Conservation (phyloP, 2,329 filamentous ascomycete genomes). For the Rhynchosporium secalis region DNA sequence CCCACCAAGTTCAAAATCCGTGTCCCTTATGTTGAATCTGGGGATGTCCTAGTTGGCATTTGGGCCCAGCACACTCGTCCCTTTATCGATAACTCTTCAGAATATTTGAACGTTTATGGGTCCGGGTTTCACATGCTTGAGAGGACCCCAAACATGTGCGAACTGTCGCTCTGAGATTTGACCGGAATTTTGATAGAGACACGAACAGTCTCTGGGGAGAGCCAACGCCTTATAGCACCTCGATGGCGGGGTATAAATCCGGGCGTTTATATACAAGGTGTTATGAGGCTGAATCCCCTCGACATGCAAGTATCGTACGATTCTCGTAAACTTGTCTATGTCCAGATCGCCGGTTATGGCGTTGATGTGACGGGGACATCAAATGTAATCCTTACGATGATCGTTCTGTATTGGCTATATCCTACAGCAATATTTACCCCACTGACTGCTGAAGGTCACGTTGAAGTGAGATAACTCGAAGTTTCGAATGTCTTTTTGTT, state of each 20-base stretch:
- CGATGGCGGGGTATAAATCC: neutral
- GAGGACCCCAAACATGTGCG: too few species aligned
- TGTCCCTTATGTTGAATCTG: neutral
- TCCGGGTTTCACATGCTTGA: too few species aligned
- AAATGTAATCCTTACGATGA: neutral
- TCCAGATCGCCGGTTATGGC: neutral
- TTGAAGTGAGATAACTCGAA: too few species aligned
- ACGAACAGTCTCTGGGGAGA: neutral
- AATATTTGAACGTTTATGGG: too few species aligned
- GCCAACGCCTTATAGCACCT: neutral
- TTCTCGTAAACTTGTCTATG: neutral
- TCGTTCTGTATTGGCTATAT: too few species aligned
- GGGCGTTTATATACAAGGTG: neutral
- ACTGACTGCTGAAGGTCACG: too few species aligned
- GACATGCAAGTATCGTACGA: slow-evolving; percentile 8
- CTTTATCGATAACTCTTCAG: too few species aligned
- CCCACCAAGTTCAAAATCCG: neutral
- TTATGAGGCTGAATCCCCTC: neutral
- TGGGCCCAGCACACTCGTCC: neutral
- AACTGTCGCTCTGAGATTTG: too few species aligned
- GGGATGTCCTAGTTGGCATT: slow-evolving; percentile 1
- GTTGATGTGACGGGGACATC: neutral
- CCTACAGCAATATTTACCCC: too few species aligned
- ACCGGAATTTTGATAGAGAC: too few species aligned
- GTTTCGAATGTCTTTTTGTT: too few species aligned